Base-by-base conservation (phyloP, 768 basidiomycete genomes). In the Xerocomellus dryophilus region DNA sequence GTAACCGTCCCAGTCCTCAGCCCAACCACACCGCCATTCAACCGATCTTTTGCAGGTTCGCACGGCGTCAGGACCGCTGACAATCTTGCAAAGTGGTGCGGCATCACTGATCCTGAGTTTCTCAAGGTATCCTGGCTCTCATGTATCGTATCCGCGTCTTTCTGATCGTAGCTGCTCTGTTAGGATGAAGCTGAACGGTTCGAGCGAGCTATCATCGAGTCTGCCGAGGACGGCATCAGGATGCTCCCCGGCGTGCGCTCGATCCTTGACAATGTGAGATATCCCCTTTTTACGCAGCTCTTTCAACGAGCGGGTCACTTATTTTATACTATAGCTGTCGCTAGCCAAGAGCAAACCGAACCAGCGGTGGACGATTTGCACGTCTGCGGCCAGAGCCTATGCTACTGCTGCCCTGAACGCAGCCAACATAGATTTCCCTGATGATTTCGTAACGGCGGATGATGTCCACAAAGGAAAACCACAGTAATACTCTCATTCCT, bases 41-140 rank as follows among this genome's bases (percentile, higher is more conserved):
- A 34, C 21, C 10, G 4, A 32, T 52, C 29, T 36, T 44, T 27
- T 31, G 20, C 66, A 89, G 87, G 81, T 49, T 77, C 88, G 18
- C 93, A 95, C 68, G 93, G 93, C 29, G 81, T 93, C 41, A 82
- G 93, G 53, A 92, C 90, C 0, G 78, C 84, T 7, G 93, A 95
- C 62, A 93, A 91, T 69, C 77, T 95, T 51, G 78, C 72, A 63
- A 83, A 73, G 41, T 81, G 85, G 71, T 93, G 90, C 64, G 80
- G 82, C 2, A 76, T 93, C 56, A 74, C 78, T 17, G 84, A 88
- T 63, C 78, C 81, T 7, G 77, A 79, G n/a, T 76, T 84, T 59
- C 81, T 93, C 8, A 78, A 88, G 76, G 92, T 91, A 51, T 57
- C 69, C 43, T 31, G 38, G 35, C 7, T 40, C 42, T 39, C 6